Percentiles rank a stretch among this genome's conserved stretches.
Evolutionary conservation across 208 protist species (phyloP).

Genomic region (Crithidia sp.): DNA sequence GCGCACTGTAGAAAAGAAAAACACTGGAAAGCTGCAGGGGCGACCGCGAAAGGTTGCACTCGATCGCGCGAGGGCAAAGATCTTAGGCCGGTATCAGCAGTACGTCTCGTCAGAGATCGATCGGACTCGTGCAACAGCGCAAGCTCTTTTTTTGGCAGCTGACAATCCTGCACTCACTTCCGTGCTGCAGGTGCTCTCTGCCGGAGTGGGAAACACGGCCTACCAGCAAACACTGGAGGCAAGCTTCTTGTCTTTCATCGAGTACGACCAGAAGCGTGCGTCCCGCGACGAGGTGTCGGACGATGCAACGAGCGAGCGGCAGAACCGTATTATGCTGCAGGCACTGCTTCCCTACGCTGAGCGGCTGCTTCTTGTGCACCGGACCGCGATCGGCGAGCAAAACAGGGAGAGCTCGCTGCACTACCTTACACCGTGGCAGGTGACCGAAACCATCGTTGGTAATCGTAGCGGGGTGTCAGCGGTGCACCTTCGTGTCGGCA

Average conservation of each 20-base stretch:
- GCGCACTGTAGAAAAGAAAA: not conserved
- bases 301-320: conserved; percentile 75
- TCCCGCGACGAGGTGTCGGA: conserved; percentile 69
- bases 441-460: conserved; percentile 74
- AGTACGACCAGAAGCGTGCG: conserved; percentile 48
- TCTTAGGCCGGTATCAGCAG: conserved; percentile 56
- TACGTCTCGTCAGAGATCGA: conserved; percentile 67
- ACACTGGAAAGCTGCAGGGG: not conserved
- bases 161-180: conserved; percentile 61
- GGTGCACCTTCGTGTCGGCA: conserved; percentile 66
- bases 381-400: conserved; percentile 52
- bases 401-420: conserved; percentile 25
- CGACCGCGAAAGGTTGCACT: not conserved
- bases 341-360: conserved; percentile 76
- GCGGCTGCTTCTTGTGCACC: conserved; percentile 71
- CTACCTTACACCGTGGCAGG: conserved; percentile 70
- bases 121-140: conserved; percentile 36
- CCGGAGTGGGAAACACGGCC: conserved; percentile 65
- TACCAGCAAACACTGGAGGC: conserved; percentile 69
- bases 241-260: conserved; percentile 56
- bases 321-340: conserved; percentile 89
- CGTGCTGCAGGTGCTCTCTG: conserved; percentile 76
- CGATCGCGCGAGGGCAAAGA: conserved; percentile 13
- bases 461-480: conserved; percentile 74
- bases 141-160: conserved; percentile 42